Conservation (phyloP, 177 flowering plant species). For the Vitis hybrid region DNA sequence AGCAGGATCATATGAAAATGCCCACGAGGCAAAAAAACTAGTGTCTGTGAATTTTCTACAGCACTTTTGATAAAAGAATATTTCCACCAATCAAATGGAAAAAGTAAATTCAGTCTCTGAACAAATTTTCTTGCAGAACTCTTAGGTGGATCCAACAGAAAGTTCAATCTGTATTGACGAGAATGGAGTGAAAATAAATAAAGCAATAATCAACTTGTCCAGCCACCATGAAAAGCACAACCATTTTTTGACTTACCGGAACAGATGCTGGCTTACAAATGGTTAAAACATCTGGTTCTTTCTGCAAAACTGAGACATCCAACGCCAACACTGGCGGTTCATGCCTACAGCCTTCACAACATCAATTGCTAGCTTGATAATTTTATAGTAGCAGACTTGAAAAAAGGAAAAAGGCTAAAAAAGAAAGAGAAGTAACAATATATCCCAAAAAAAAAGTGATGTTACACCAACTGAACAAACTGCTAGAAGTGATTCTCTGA, state of each 20-base stretch:
- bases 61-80: too few species aligned
- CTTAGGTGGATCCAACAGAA: too few species aligned
- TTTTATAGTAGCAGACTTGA: neutral
- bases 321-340: constrained; percentile 91
- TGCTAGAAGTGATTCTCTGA: neutral
- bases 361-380: constrained; percentile 20
- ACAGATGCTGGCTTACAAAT: constrained; percentile 89
- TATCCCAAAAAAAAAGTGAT: neutral
- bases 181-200: too few species aligned
- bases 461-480: neutral
- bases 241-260: constrained; percentile 61
- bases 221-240: neutral
- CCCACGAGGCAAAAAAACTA: too few species aligned
- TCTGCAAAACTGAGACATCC: constrained; percentile 57
- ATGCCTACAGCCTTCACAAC: constrained; percentile 62
- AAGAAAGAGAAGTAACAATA: neutral
- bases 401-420: neutral
- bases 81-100: too few species aligned
- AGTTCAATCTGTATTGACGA: neutral
- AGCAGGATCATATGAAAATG: too few species aligned
- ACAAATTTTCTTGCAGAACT: too few species aligned
- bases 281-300: constrained; percentile 72
- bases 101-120: too few species aligned
- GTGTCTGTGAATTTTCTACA: too few species aligned
- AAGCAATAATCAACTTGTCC: too few species aligned